Evolutionary conservation across 768 basidiomycete genomes (phyloP).

Genomic region (Scleroderma citrinum): DNA sequence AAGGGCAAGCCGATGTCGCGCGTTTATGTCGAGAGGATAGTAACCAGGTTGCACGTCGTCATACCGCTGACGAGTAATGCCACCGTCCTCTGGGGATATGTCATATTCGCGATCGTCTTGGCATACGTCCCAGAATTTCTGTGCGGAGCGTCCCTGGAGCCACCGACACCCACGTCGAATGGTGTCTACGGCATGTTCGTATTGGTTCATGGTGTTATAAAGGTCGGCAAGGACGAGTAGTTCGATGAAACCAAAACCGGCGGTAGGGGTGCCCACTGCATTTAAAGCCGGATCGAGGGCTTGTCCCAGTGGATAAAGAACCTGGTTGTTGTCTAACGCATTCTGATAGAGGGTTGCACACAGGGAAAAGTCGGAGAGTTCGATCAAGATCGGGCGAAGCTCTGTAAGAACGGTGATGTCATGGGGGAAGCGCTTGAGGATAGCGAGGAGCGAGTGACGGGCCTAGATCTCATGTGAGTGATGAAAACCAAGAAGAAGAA

Average conservation of each 20-base stretch:
- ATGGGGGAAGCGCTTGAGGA: constrained; percentile 70
- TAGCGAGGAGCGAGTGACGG: constrained; percentile 29
- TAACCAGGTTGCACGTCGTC: constrained; percentile 51
- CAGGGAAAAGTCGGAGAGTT: constrained; percentile 57
- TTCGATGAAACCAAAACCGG: constrained; percentile 40
- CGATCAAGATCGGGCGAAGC: constrained; percentile 65
- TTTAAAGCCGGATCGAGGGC: constrained; percentile 25
- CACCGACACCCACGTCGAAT: constrained; percentile 79
- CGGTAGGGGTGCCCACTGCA: constrained; percentile 4
- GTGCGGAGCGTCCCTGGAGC: constrained; percentile 77
- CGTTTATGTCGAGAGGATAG: constrained; percentile 36
- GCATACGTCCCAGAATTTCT: constrained; percentile 74
- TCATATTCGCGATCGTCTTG: constrained; percentile 85
- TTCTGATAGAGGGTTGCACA: constrained; percentile 65
- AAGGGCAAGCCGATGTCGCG: constrained; percentile 79
- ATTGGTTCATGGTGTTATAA: constrained; percentile 63
- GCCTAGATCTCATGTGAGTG: constrained; percentile 11
- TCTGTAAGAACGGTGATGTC: constrained; percentile 76
- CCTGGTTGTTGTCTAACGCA: constrained; percentile 67
- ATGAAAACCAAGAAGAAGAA: background rate
- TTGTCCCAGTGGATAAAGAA: constrained; percentile 34
- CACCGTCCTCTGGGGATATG: constrained; percentile 54
- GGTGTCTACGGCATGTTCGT: constrained; percentile 59
- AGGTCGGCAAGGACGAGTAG: constrained; percentile 84
- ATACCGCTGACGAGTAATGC: constrained; percentile 27